Evolutionary conservation across 192 early-diverging fungal genomes (phyloP), one percentile per base, ranked within the genome.

Genomic region (Backusella luteola): DNA sequence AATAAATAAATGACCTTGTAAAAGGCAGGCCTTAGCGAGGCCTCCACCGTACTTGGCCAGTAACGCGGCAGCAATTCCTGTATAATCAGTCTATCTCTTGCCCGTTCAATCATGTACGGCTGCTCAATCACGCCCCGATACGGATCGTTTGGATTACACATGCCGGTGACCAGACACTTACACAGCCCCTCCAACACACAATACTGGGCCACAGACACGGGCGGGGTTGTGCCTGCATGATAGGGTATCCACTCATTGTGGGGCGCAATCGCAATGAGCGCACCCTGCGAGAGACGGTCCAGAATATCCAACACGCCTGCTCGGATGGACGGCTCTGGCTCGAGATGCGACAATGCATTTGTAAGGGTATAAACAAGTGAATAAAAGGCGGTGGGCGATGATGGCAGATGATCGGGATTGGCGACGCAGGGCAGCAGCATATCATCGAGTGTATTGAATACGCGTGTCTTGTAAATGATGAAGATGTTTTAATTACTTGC

Each of bases 331-430:
- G 52, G 19, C 19, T 66, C 32, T 12, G 11, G 34, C 0, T 53
- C 42, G 6, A 76, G 11, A 6, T 59, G 36, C 4, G 77, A 76
- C 15, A 85, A 63, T 41, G 81, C 70, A 77, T 80, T 67, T 6
- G 74, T 46, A 42, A 83, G 71, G n/a, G 81, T 73, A 67, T 80
- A 83, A 15, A 85, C 67, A 71, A 85, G 76, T 6, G 79, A 59
- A 39, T 85, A 67, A 36, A 80, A 83, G 14, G 79, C 69, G 8
- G 71, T 71, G 4, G 79, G 74, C 21, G 81, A 74, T 19, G 73
- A 79, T 9, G 84, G 79, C 7, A 82, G 53, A 36, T 66, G 56
- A 23, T 70, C 53, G 23, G 68, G 41, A 38, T 79, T 79, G 14
- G 23, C 32, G 4, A 59, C 32, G 11, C 70, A 76, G 6, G 69